Conservation (phyloP, 2,329 filamentous ascomycete genomes). For the Colletotrichum sp. region DNA sequence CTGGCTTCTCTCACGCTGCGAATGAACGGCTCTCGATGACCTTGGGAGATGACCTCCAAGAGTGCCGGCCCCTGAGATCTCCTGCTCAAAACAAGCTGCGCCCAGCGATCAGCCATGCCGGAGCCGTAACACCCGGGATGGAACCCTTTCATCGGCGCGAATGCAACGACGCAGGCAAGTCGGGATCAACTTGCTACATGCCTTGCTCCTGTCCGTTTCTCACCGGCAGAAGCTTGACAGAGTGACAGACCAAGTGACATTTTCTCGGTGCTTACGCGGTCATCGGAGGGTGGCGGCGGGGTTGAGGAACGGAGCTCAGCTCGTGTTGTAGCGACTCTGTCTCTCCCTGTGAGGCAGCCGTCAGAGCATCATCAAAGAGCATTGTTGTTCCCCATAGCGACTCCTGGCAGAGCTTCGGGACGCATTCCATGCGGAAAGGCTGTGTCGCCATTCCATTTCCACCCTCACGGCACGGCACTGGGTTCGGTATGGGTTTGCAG, state of each 20-base stretch:
- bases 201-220: background rate
- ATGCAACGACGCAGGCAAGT: background rate
- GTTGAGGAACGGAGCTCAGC: background rate
- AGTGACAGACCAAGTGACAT: background rate
- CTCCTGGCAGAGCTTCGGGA: background rate
- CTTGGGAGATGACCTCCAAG: background rate
- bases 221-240: background rate
- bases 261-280: background rate
- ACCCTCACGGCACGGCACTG: background rate
- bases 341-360: background rate
- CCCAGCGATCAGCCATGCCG: slow-evolving; percentile 13
- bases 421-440: background rate
- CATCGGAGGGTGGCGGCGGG: background rate
- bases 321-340: background rate
- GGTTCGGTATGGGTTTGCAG: background rate
- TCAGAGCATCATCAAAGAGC: background rate
- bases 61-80: background rate
- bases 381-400: background rate
- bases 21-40: background rate
- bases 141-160: background rate
- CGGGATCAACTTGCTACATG: background rate
- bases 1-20: background rate
- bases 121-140: slow-evolving; percentile 6
- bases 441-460: background rate
- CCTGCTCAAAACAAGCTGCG: background rate